These are phyloP conservation scores for Aspergillus mulundensis DNA, from an alignment of 495 filamentous ascomycete species.

Conservation along the genomic window DNA sequence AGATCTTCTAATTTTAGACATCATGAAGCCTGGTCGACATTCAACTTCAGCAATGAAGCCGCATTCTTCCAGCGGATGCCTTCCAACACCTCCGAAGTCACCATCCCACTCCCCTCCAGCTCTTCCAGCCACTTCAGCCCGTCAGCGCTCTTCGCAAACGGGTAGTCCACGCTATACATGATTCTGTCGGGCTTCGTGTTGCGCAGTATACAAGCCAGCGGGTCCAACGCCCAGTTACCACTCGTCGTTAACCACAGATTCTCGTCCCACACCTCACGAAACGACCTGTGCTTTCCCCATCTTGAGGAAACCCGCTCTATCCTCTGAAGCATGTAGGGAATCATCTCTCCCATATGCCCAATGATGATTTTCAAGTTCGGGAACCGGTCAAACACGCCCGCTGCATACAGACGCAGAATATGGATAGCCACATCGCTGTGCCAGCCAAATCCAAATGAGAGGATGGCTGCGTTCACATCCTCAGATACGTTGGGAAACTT, in stretches of 20 bases:
- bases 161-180: conserved; percentile 59
- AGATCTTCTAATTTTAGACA: no score
- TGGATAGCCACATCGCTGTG: conserved; percentile 45
- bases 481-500: conserved; percentile 35
- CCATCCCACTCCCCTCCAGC: conserved; percentile 47
- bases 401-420: conserved; percentile 37
- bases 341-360: conserved; percentile 44
- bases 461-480: conserved; percentile 30
- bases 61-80: conserved; percentile 54
- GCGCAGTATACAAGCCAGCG: conserved; percentile 40
- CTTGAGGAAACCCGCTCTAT: conserved; percentile 14
- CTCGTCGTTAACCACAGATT: conserved; percentile 40
- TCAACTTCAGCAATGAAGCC: conserved; percentile 40
- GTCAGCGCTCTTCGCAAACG: conserved; percentile 45
- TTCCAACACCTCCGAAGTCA: conserved; percentile 47
- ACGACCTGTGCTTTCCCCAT: conserved; percentile 21
- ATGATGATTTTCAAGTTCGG: conserved; percentile 43
- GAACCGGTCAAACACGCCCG: conserved; percentile 47
- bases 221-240: conserved; percentile 26
- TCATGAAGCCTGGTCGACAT: neutral
- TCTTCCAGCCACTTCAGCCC: conserved; percentile 45
- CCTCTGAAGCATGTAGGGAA: conserved; percentile 42
- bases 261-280: conserved; percentile 36
- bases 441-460: conserved; percentile 40
- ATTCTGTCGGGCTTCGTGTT: conserved; percentile 49